A percentile compares a stretch with the other conserved stretches of the same genome.
Evolutionary conservation across 805 yeast species (phyloP).

Genomic region (Spathaspora hagerdaliae): DNA sequence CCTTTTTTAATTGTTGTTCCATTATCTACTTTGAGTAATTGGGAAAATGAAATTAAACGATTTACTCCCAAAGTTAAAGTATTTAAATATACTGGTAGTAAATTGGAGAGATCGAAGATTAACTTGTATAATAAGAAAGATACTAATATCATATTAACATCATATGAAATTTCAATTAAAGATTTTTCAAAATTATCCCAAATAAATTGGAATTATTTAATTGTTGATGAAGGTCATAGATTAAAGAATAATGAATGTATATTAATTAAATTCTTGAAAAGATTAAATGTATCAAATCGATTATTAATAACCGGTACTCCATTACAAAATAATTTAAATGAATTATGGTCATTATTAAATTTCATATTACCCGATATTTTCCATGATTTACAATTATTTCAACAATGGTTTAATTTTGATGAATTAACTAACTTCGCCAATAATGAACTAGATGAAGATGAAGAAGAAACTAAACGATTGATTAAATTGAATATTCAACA

Average conservation of each 20-base stretch:
- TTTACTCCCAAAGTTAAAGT: conserved; percentile 72
- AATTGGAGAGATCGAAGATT: conserved; percentile 48
- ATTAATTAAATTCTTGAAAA: conserved; percentile 67
- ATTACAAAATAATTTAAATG: conserved; percentile 83
- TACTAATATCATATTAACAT: conserved; percentile 63
- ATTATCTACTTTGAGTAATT: conserved; percentile 77
- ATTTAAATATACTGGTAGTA: conserved; percentile 61
- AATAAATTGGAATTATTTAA: conserved; percentile 72
- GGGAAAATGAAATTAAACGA: conserved; percentile 67
- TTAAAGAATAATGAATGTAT: conserved; percentile 80
- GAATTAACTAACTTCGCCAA: conserved; percentile 40
- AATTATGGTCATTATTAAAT: conserved; percentile 88
- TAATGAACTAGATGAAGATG: conserved; percentile 21
- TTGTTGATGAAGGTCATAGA: conserved; percentile 96
- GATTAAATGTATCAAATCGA: conserved; percentile 64
- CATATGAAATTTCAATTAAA: conserved; percentile 74
- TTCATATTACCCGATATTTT: conserved; percentile 91
- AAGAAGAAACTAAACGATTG: conserved; percentile 42
- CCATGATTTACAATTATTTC: conserved; percentile 83
- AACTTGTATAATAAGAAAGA: conserved; percentile 19
- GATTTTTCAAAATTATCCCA: conserved; percentile 57
- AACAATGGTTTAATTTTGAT: conserved; percentile 89
- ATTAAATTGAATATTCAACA: conserved; percentile 51
- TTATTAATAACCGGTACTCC: conserved; percentile 94
- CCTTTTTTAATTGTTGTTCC: conserved; percentile 82